These are phyloP conservation scores for Termitomyces sp. DNA, from an alignment of 768 basidiomycete genomes.

Conservation along the genomic window DNA sequence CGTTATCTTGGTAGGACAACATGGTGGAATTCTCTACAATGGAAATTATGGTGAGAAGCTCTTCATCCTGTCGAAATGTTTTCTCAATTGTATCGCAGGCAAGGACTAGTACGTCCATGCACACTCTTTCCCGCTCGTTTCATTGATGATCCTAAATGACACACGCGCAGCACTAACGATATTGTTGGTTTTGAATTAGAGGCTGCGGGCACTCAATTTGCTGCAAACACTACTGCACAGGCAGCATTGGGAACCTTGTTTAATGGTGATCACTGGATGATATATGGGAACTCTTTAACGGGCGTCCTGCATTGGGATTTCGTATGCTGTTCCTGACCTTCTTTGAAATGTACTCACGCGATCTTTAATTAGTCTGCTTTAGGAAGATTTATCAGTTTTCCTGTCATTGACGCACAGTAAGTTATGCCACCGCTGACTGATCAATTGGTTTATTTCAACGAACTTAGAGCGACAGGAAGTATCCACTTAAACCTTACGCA, in stretches of 20 bases:
- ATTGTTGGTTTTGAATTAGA: conserved; percentile 57
- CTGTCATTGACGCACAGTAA: conserved; percentile 26
- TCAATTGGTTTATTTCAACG: conserved; percentile 14
- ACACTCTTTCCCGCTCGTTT: background rate
- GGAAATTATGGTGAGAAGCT: conserved; percentile 55
- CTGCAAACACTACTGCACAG: conserved; percentile 35
- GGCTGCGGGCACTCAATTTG: conserved; percentile 54
- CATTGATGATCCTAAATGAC: background rate
- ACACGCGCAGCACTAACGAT: conserved; percentile 43
- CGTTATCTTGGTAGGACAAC: conserved; percentile 35
- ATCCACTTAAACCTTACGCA: conserved; percentile 53
- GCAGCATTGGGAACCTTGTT: conserved; percentile 51
- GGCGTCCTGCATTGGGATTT: conserved; percentile 66
- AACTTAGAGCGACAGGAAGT: conserved; percentile 44
- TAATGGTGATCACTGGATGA: conserved; percentile 66
- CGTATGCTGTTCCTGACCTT: conserved; percentile 23
- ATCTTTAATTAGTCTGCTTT: conserved; percentile 19
- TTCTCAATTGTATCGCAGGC: background rate
- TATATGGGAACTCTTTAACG: conserved; percentile 52
- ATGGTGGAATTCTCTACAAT: conserved; percentile 61
- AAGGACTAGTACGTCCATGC: conserved; percentile 32
- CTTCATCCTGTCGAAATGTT: background rate
- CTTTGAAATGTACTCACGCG: background rate
- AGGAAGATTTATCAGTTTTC: conserved; percentile 13
- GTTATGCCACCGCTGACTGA: background rate